Percentiles rank a stretch among this genome's conserved stretches.
Evolutionary conservation across 2,329 filamentous ascomycete genomes (phyloP).

Genomic region (Mariannaea elegans): DNA sequence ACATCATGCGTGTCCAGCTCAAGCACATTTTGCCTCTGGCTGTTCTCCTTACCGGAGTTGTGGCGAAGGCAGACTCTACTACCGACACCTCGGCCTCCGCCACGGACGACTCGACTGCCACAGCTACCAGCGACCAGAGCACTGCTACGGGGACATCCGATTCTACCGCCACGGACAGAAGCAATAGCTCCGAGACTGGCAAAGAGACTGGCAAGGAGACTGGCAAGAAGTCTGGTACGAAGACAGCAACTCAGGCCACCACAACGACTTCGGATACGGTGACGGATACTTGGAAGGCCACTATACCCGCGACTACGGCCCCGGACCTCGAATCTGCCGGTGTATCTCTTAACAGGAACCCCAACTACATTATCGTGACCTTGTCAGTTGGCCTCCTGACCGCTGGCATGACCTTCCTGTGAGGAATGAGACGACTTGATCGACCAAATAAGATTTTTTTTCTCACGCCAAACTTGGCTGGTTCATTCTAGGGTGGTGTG

Average conservation of each 20-base stretch:
- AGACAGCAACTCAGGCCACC: constrained; percentile 20
- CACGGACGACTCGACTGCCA: constrained; percentile 26
- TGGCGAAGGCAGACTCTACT: constrained; percentile 27
- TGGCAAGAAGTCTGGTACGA: constrained; percentile 13
- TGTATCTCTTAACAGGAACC: constrained; percentile 27
- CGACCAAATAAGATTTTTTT: not conserved
- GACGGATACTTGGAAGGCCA: constrained; percentile 32
- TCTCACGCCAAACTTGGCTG: not conserved
- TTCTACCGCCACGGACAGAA: not conserved
- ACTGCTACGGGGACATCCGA: no score
- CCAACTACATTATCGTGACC: constrained; percentile 34
- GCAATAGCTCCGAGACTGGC: constrained; percentile 4
- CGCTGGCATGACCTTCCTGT: constrained; percentile 36
- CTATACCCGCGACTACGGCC: constrained; percentile 29
- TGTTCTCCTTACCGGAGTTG: constrained; percentile 35
- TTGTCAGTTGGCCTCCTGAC: constrained; percentile 37
- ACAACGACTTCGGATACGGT: constrained; percentile 17
- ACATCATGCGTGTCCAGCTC: constrained; percentile 39
- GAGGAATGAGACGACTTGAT: not conserved
- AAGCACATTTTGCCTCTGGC: constrained; percentile 38
- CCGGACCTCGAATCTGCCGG: constrained; percentile 35
- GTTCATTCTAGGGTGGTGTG: not conserved
- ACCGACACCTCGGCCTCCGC: constrained; percentile 26
- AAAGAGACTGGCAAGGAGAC: constrained; percentile 13
- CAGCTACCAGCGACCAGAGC: constrained; percentile 11